Evolutionary conservation across 306 rosid species (phyloP).

Genomic region (Lathyrus sativus): DNA sequence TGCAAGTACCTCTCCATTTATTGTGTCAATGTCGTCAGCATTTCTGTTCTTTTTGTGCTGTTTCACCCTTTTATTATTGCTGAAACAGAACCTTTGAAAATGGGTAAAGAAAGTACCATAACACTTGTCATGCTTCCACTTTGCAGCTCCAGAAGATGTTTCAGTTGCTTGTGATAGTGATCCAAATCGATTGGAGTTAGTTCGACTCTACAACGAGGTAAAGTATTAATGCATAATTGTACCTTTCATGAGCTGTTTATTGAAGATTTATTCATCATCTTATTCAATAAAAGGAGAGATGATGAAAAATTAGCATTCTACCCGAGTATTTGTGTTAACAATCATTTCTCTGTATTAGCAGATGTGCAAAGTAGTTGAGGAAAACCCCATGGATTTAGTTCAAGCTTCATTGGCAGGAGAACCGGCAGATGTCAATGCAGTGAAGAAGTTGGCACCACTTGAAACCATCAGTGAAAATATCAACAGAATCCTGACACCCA

Average conservation of each 20-base stretch:
- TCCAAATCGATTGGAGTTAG: constrained; percentile 65
- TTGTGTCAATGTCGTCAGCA: background rate
- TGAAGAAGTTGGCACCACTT: constrained; percentile 45
- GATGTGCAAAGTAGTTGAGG: constrained; percentile 79
- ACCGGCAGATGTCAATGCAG: constrained; percentile 34
- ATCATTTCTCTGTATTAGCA: constrained; percentile 45
- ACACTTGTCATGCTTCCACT: constrained; percentile 27
- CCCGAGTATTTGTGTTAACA: constrained; percentile 20
- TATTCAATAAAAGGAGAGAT: constrained; percentile 3
- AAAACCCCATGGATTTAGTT: constrained; percentile 44
- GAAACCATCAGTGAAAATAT: constrained; percentile 60
- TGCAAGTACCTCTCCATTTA: constrained; percentile 31
- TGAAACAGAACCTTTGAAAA: background rate
- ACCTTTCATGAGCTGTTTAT: constrained; percentile 19
- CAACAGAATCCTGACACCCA: constrained; percentile 54
- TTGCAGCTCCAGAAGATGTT: constrained; percentile 72
- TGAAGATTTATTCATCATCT: constrained; percentile 3
- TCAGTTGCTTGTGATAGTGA: constrained; percentile 60
- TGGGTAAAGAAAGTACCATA: background rate
- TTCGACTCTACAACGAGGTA: constrained; percentile 85
- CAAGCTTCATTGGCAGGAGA: constrained; percentile 47
- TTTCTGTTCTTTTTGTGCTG: constrained; percentile 22
- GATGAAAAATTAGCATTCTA: constrained; percentile 3
- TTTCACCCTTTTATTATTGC: background rate
- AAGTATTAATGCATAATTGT: background rate